Evolutionary conservation across 2,329 filamentous ascomycete species (phyloP).

Genomic region (Cladobotryum protrusum): DNA sequence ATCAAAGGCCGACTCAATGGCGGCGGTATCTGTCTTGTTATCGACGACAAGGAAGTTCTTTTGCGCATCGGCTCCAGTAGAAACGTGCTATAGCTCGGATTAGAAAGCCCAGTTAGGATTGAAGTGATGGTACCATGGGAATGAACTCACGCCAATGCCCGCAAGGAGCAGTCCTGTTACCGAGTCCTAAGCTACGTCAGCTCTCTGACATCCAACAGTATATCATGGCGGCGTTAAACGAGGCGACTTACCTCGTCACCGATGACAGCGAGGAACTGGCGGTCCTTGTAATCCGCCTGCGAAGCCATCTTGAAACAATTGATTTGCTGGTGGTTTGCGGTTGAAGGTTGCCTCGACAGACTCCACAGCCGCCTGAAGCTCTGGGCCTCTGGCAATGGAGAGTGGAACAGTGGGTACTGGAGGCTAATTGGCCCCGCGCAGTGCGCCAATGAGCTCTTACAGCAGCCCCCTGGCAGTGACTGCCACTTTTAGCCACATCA

Average conservation of each 20-base stretch:
- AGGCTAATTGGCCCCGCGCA: neutral
- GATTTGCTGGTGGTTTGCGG: neutral
- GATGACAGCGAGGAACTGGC: conserved; percentile 95
- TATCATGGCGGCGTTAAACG: neutral
- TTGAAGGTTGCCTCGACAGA: neutral
- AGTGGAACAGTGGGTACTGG: neutral
- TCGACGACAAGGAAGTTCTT: conserved; percentile 99
- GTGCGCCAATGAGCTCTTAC: neutral
- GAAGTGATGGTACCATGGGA: neutral
- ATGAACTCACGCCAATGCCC: conserved; percentile 71
- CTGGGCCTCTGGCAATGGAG: neutral
- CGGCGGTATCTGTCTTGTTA: conserved; percentile 77
- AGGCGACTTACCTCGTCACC: conserved; percentile 71
- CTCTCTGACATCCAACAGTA: neutral
- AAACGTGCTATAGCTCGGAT: conserved; percentile 67
- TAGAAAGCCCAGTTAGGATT: neutral
- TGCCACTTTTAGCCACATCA: neutral
- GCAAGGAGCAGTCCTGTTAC: conserved; percentile 93
- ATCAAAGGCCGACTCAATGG: conserved; percentile 87
- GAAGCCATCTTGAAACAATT: conserved; percentile 36
- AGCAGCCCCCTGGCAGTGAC: conserved; percentile 3
- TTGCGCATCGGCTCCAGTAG: conserved; percentile 76
- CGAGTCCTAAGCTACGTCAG: conserved; percentile 62
- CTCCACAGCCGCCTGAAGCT: neutral
- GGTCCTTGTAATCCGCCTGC: conserved; percentile 65